Evolutionary conservation across 805 yeast genomes (phyloP), one percentile per base, ranked within the genome.

Genomic region (Sugiyamaella valdiviana): DNA sequence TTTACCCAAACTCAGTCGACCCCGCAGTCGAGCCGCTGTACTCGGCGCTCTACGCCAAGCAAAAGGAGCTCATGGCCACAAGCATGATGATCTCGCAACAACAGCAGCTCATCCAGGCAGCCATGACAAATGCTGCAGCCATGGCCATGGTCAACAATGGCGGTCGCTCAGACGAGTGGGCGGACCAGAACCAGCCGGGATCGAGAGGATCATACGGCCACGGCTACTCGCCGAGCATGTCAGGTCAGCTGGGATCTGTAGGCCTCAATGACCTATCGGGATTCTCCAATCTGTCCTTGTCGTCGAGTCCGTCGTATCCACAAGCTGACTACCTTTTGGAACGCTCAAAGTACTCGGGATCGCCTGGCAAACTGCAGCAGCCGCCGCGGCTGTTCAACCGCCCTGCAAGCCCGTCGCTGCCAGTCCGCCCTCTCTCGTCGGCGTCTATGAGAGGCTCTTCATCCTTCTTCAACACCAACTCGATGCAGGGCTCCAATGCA

Each of bases 21-120:
- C 36, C 41, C n/a, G 17, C 36, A 9, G 14, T 32, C 24, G 46
- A 41, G 23, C 22, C 42, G 21, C 49, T 58, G 42, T 63, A 63
- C 43, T 63, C 65, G 3, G 64, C 61, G n/a, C 43, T 63, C 39
- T 65, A 63, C 37, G 62, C 65, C 32, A 62, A 59, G 45, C 67
- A 63, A 53, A 63, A 65, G 45, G 66, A 63, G 47, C 55, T 63
- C 43, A 39, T 58, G 48, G 63, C 63, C 6, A 63, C 68, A 19
- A 57, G 63, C 35, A 39, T 59, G 49, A 51, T 53, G 35, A 63
- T 63, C 38, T 58, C 64, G 23, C 68, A 63, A 46, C 68, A 63
- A 55, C 67, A 63, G 51, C 64, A 63, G 52, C 58, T 59, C 23
- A 57, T 63, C 32, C 66, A 64, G 51, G 55, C 48, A 2, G 65